Conservation (phyloP, 192 early-diverging fungal species). For the Chytriomyces confervae region DNA sequence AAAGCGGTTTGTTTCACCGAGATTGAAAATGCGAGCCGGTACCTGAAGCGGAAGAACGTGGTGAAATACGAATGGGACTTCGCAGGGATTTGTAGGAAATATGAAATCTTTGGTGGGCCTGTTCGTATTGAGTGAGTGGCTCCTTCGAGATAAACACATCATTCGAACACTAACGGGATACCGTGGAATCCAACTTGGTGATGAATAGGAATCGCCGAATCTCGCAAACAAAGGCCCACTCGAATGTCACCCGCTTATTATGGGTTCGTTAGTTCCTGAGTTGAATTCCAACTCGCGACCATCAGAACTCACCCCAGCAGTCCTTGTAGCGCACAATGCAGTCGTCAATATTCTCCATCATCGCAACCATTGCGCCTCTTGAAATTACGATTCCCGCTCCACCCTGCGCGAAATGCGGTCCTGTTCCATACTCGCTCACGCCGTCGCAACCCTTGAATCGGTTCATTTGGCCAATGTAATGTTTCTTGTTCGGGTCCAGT, state of each 20-base stretch:
- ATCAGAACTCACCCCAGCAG: slow-evolving; percentile 51
- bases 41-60: slow-evolving; percentile 48
- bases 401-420: slow-evolving; percentile 63
- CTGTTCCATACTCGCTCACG: slow-evolving; percentile 47
- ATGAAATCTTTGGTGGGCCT: slow-evolving; percentile 29
- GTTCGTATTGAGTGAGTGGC: slow-evolving; percentile 33
- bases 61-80: slow-evolving; percentile 54
- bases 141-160: background rate
- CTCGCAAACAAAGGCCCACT: slow-evolving; percentile 59
- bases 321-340: slow-evolving; percentile 54
- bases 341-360: slow-evolving; percentile 42
- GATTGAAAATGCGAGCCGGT: no score
- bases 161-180: slow-evolving; percentile 2
- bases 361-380: slow-evolving; percentile 45
- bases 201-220: slow-evolving; percentile 48
- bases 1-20: no score
- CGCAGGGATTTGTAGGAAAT: slow-evolving; percentile 51
- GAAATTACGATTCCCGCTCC: slow-evolving; percentile 60
- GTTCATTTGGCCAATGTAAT: slow-evolving; percentile 52
- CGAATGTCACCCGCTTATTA: slow-evolving; percentile 57
- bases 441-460: slow-evolving; percentile 59
- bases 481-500: slow-evolving; percentile 41
- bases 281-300: background rate
- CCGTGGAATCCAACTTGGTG: slow-evolving; percentile 26
- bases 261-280: background rate